A percentile compares a stretch with the other conserved stretches of the same genome.
phyloP scores from a whole-genome alignment of 2,329 filamentous ascomycete genomes.

The Trichocomaceae sp. region DNA sequence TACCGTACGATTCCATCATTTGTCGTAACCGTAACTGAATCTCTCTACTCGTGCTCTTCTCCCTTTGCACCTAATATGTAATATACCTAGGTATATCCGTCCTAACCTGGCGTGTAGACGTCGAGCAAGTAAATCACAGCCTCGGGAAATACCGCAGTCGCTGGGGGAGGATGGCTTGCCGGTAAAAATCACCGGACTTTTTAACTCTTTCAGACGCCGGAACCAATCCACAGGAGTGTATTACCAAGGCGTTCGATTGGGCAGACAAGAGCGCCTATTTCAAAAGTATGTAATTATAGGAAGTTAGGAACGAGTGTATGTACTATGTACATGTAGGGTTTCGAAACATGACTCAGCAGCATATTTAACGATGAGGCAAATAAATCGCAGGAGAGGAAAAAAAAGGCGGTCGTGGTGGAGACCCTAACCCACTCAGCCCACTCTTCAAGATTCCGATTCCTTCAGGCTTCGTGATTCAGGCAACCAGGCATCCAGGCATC shows the following conservation, averaged over 20 bases:
- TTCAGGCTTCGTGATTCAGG: not conserved
- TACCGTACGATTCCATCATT: not conserved
- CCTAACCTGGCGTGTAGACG: not conserved
- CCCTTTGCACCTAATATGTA: no score
- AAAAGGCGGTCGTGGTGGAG: slow-evolving; percentile 7
- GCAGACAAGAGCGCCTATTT: not conserved
- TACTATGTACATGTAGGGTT: no score
- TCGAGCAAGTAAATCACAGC: not conserved
- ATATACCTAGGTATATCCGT: not conserved
- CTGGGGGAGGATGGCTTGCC: not conserved
- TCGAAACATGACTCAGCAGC: not conserved
- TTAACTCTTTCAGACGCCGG: not conserved
- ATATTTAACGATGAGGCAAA: slow-evolving; percentile 4
- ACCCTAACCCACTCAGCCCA: not conserved
- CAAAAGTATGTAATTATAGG: not conserved
- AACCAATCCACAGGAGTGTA: not conserved
- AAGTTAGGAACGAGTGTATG: no score
- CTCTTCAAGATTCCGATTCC: slow-evolving; percentile 5
- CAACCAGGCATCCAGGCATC: not conserved
- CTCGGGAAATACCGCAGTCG: slow-evolving; percentile 6
- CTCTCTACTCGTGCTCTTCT: not conserved
- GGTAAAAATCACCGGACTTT: slow-evolving; percentile 10
- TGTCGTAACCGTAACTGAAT: no score
- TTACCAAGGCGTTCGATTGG: not conserved
- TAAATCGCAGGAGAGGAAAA: slow-evolving; percentile 1